phyloP scores from a whole-genome alignment of 768 basidiomycete genomes.

The Macrocybe gigantea region DNA sequence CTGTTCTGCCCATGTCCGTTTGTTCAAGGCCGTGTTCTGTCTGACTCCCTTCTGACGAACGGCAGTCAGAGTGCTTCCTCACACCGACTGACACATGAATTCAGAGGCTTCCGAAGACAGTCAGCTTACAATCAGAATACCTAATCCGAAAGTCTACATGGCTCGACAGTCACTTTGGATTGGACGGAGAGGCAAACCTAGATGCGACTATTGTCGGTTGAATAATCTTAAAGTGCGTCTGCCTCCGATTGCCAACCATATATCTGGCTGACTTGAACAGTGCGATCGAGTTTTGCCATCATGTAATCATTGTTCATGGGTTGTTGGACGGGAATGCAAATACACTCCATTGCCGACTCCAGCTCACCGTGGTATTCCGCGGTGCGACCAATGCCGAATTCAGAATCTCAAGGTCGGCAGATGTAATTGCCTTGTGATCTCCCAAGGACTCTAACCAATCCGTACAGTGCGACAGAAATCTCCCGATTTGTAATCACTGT shows the following conservation, averaged over 20 bases:
- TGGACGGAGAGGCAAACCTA: conserved; percentile 67
- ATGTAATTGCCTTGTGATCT: background rate
- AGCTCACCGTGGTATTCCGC: conserved; percentile 68
- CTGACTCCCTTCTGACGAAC: too few species aligned
- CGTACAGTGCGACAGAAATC: conserved; percentile 61
- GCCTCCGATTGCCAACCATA: conserved; percentile 1
- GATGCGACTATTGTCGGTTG: conserved; percentile 67
- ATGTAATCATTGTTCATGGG: conserved; percentile 70
- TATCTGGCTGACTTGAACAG: conserved; percentile 25
- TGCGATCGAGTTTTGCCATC: conserved; percentile 67
- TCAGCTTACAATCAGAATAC: conserved; percentile 59
- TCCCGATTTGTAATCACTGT: conserved; percentile 69
- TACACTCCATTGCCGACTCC: conserved; percentile 73
- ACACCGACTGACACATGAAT: too few species aligned
- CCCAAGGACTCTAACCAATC: background rate
- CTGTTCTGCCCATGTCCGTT: too few species aligned
- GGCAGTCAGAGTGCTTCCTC: too few species aligned
- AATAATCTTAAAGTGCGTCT: conserved; percentile 64
- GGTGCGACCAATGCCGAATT: conserved; percentile 65
- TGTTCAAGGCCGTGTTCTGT: too few species aligned
- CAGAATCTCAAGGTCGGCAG: conserved; percentile 58
- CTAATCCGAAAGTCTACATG: conserved; percentile 62
- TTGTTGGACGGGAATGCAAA: conserved; percentile 56
- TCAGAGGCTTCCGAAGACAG: conserved; percentile 29
- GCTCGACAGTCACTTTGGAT: conserved; percentile 71